Evolutionary conservation across 2,329 filamentous ascomycete genomes (phyloP), one percentile per base, ranked within the genome.

Genomic region (Microsporum audouinii): DNA sequence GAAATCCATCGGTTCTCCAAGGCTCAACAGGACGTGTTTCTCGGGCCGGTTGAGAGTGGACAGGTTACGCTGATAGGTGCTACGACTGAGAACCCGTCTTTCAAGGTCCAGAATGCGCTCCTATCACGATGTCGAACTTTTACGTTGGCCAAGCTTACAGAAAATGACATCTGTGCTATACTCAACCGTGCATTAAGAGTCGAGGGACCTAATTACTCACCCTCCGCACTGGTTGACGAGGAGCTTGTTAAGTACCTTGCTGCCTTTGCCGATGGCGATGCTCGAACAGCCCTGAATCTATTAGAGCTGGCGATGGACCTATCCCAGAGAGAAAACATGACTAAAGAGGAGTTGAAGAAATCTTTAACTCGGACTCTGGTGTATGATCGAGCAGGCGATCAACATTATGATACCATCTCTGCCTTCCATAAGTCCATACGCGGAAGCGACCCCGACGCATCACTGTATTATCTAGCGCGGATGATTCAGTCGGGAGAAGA

Each of bases 401-500:
- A 96, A 72, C 94, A 97, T 76, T 99, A 97, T 77, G 92, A 99
- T 71, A 94, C 89, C 59, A 97, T 99, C 69, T 95, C 89, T 0
- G 94, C 94, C 34, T 94, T 97, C 68, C 94, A 97, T 80, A 99
- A 99, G 70, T 91, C 91, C 1, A 86, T 97, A 7, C 88, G 94
- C 53, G 94, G 94, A 45, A 88, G 85, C 60, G 87, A 96, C 69
- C 75, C 92, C 0, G 88, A 97, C 72, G 94, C 92, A 0, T 83
- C 92, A 0, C 81, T 99, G 1, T 99, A 97, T 77, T 99, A 97
- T 72, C 84, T 99, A 1, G 89, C 89, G 0, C 87, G 94, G 39
- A 99, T 99, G 94, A 83, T 99, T 3, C 88, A 95, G 69, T 94
- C 89, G 0, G 92, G 92, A 62, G 92, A 97, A 74, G 94, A 97